Evolutionary conservation across 257 asterid genomes (phyloP).

Genomic region (Phtheirospermum japonicum): DNA sequence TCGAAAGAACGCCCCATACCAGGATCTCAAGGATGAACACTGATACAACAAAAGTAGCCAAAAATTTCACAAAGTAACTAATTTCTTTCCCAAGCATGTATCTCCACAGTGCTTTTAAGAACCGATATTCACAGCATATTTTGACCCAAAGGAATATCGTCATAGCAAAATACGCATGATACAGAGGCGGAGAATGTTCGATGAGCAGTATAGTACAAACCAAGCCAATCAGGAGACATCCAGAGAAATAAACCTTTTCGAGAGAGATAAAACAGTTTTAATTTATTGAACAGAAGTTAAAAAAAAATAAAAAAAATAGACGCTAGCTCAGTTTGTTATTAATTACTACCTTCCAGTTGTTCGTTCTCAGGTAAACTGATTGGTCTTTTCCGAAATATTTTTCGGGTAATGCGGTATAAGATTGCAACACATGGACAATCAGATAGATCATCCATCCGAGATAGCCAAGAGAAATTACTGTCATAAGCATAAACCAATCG

Average conservation of each 20-base stretch:
- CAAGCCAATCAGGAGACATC: constrained; percentile 59
- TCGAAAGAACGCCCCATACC: constrained; percentile 44
- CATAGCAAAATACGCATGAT: constrained; percentile 81
- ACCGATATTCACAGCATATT: constrained; percentile 71
- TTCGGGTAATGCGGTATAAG: constrained; percentile 68
- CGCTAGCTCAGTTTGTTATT: constrained; percentile 11
- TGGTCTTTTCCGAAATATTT: constrained; percentile 43
- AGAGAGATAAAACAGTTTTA: constrained; percentile 10
- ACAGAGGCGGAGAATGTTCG: constrained; percentile 89
- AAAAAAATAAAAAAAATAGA: constrained; percentile 21
- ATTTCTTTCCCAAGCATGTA: constrained; percentile 42
- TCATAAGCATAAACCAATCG: constrained; percentile 96
- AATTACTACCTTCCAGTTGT: constrained; percentile 52
- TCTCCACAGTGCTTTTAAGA: constrained; percentile 64
- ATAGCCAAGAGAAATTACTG: constrained; percentile 84
- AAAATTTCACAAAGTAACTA: constrained; percentile 45
- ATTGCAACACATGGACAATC: constrained; percentile 74
- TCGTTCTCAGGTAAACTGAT: constrained; percentile 39
- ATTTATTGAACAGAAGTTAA: constrained; percentile 22
- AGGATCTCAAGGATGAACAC: constrained; percentile 83
- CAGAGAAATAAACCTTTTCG: constrained; percentile 64
- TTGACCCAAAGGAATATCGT: constrained; percentile 89
- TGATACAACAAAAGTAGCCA: constrained; percentile 48
- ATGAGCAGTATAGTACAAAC: constrained; percentile 54
- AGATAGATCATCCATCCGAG: constrained; percentile 95